phyloP scores from a whole-genome alignment of 805 yeast genomes.

The Kregervanrija pseudodelftensis region DNA sequence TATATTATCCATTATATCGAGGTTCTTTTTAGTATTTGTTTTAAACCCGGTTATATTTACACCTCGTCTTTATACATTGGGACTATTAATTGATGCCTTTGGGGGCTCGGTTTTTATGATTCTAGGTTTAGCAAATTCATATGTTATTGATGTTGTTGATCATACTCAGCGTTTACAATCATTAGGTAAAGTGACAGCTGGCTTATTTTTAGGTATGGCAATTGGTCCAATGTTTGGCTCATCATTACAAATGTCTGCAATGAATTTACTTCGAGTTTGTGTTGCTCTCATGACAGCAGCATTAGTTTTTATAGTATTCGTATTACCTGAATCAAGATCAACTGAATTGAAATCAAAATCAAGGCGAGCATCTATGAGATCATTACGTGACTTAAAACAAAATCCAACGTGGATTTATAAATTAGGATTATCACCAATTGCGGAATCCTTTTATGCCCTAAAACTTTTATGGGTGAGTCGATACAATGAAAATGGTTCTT shows the following conservation, averaged over 20 bases:
- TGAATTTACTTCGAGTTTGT: too few species aligned
- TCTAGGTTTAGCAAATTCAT: slow-evolving; percentile 56
- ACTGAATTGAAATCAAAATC: slow-evolving; percentile 45
- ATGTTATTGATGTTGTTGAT: slow-evolving; percentile 67
- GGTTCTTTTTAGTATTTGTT: slow-evolving; percentile 9
- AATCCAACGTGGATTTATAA: slow-evolving; percentile 4
- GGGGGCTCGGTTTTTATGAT: slow-evolving; percentile 61
- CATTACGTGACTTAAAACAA: background rate
- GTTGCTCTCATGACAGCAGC: slow-evolving; percentile 24
- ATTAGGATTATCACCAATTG: slow-evolving; percentile 6
- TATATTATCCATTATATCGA: slow-evolving; percentile 14
- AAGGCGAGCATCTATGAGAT: slow-evolving; percentile 24
- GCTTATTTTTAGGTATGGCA: slow-evolving; percentile 53
- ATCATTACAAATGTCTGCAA: slow-evolving; percentile 24
- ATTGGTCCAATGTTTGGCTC: slow-evolving; percentile 47
- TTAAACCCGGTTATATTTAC: slow-evolving; percentile 26
- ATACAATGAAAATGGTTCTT: slow-evolving; percentile 19
- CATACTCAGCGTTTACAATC: slow-evolving; percentile 49
- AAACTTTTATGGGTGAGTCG: slow-evolving; percentile 47
- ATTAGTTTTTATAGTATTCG: slow-evolving; percentile 28
- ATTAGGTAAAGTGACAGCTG: slow-evolving; percentile 54
- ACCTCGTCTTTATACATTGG: slow-evolving; percentile 32
- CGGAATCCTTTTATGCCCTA: slow-evolving; percentile 21
- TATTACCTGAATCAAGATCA: slow-evolving; percentile 62
- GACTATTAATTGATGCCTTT: slow-evolving; percentile 38